Evolutionary conservation across 345 rosid species (phyloP).

Genomic region (Hibiscus trionum): DNA sequence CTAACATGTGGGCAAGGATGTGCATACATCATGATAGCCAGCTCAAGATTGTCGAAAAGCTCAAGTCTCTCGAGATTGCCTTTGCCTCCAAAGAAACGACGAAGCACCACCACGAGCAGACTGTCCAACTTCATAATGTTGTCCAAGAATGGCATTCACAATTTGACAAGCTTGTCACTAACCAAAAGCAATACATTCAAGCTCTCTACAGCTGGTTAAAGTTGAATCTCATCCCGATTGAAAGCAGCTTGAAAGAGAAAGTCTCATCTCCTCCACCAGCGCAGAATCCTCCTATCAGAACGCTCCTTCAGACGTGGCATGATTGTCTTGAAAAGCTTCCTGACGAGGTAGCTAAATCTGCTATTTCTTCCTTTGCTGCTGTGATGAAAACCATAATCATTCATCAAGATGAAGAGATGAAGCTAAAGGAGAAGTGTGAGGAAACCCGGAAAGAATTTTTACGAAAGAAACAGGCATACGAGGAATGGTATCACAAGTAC

Average conservation of each 20-base stretch:
- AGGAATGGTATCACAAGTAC: constrained; percentile 82
- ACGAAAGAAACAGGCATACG: constrained; percentile 69
- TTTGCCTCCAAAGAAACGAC: constrained; percentile 66
- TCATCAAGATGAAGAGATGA: constrained; percentile 86
- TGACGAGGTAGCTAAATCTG: constrained; percentile 78
- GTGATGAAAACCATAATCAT: constrained; percentile 54
- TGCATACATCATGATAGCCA: constrained; percentile 62
- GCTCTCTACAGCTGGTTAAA: constrained; percentile 61
- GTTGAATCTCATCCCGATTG: constrained; percentile 68
- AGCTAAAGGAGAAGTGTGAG: constrained; percentile 72
- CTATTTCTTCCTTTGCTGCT: constrained; percentile 67
- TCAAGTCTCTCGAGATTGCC: constrained; percentile 55
- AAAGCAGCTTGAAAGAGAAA: constrained; percentile 58
- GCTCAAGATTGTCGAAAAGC: constrained; percentile 49
- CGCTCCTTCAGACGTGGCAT: constrained; percentile 63
- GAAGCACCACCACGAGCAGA: constrained; percentile 62
- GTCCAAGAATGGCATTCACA: constrained; percentile 67
- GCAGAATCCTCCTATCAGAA: constrained; percentile 70
- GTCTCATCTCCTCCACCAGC: constrained; percentile 69
- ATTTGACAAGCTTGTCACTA: constrained; percentile 56
- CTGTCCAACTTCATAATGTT: constrained; percentile 51
- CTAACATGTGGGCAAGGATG: constrained; percentile 82
- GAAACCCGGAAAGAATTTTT: constrained; percentile 65
- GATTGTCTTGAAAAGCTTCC: constrained; percentile 71
- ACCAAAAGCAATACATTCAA: constrained; percentile 75